These are phyloP conservation scores for Biscogniauxia marginata DNA, from an alignment of 2,329 filamentous ascomycete genomes.

Conservation along the genomic window DNA sequence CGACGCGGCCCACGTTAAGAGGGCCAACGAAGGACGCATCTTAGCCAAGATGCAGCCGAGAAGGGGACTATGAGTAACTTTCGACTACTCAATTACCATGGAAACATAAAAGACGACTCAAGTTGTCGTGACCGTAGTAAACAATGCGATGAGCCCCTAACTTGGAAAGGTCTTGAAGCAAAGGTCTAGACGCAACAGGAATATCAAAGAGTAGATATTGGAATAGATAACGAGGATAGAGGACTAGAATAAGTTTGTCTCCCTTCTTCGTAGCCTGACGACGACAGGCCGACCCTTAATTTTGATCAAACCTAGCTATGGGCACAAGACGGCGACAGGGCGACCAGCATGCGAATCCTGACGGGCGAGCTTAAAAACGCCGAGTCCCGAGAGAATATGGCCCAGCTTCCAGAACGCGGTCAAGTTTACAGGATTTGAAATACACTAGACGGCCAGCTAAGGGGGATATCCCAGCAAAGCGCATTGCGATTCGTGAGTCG, in stretches of 20 bases:
- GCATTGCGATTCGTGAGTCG: neutral
- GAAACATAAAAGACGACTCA: slow-evolving; percentile 4
- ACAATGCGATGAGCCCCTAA: neutral
- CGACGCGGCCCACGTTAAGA: slow-evolving; percentile 9
- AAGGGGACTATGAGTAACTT: slow-evolving; percentile 8
- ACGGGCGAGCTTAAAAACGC: neutral
- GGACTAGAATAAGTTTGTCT: neutral
- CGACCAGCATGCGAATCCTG: neutral
- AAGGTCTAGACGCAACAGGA: neutral
- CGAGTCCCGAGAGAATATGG: neutral
- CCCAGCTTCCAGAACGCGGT: neutral
- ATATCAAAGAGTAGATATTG: neutral
- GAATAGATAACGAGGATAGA: neutral
- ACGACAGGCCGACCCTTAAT: neutral
- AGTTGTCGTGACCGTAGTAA: neutral
- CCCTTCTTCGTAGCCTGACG: neutral
- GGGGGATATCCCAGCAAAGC: neutral
- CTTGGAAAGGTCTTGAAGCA: neutral
- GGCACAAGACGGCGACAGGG: neutral
- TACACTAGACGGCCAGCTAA: neutral
- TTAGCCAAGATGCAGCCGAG: slow-evolving; percentile 4
- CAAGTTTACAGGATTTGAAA: neutral
- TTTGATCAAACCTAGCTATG: neutral
- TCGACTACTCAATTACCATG: slow-evolving; percentile 2
- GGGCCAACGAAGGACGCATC: slow-evolving; percentile 17